Conservation (phyloP, 1,284 basidiomycete genomes). For the Moniliella sp. region DNA sequence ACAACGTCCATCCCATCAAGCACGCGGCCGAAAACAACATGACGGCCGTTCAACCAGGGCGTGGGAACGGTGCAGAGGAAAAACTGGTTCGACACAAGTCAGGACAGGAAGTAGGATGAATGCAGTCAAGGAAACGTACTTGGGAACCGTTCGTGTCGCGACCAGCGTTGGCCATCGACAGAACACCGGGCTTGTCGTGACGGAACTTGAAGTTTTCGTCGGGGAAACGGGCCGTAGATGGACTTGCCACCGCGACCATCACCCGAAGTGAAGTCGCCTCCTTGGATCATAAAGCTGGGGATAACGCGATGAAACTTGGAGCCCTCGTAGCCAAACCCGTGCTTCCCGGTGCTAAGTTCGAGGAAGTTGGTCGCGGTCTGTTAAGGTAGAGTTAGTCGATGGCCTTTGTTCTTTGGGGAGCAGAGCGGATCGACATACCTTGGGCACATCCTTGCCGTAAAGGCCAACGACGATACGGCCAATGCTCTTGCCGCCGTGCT, state of each 20-base stretch:
- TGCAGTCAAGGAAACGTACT: no score
- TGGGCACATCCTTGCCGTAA: no score
- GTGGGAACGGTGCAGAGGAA: conserved; percentile 57
- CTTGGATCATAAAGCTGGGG: conserved; percentile 97
- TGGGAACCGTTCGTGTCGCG: conserved; percentile 55
- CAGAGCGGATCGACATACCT: no score
- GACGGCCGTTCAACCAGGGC: conserved; percentile 58
- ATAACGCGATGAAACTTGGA: conserved; percentile 94
- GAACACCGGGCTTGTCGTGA: conserved; percentile 84
- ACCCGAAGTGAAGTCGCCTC: conserved; percentile 74
- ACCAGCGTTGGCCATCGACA: conserved; percentile 97
- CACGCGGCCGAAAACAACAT: conserved; percentile 50
- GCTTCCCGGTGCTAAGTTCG: conserved; percentile 49
- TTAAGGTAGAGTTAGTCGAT: no score
- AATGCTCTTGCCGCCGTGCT: conserved; percentile 19
- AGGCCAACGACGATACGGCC: conserved; percentile 24
- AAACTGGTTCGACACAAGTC: no score
- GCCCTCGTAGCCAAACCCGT: conserved; percentile 64
- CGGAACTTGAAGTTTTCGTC: conserved; percentile 76
- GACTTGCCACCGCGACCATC: conserved; percentile 81
- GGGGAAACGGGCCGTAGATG: conserved; percentile 78
- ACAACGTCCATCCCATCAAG: conserved; percentile 42
- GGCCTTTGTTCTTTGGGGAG: no score
- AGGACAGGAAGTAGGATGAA: no score
- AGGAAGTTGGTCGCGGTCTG: conserved; percentile 47